Evolutionary conservation across 768 basidiomycete genomes (phyloP).

Genomic region (Tulasnella sp.): DNA sequence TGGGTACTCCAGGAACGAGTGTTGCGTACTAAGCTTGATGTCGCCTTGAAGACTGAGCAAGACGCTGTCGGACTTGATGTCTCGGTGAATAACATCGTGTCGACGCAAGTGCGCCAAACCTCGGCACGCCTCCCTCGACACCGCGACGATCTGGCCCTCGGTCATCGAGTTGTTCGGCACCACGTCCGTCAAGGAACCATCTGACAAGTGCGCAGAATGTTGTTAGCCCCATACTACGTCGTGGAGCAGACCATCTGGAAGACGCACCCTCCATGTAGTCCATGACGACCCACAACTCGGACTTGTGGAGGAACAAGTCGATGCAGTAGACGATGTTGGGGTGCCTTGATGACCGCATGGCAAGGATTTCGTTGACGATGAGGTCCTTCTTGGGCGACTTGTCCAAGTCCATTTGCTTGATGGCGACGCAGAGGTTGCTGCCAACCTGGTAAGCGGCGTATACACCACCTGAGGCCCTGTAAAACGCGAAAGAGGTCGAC

Average conservation of each 20-base stretch:
- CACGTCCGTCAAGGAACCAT: slow-evolving; percentile 87
- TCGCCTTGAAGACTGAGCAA: slow-evolving; percentile 90
- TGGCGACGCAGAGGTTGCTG: slow-evolving; percentile 90
- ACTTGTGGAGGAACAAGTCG: slow-evolving; percentile 92
- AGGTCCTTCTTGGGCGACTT: slow-evolving; percentile 99
- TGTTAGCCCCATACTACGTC: not conserved
- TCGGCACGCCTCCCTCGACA: slow-evolving; percentile 56
- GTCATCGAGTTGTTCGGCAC: slow-evolving; percentile 96
- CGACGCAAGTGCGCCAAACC: slow-evolving; percentile 93
- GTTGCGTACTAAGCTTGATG: slow-evolving; percentile 90
- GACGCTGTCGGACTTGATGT: slow-evolving; percentile 99
- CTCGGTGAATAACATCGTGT: slow-evolving; percentile 96
- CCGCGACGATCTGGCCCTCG: too few species aligned
- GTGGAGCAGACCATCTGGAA: too few species aligned
- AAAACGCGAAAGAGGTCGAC: not conserved
- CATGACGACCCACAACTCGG: slow-evolving; percentile 58
- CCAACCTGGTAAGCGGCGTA: slow-evolving; percentile 52
- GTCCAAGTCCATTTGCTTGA: slow-evolving; percentile 99
- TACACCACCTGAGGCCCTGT: slow-evolving; percentile 95
- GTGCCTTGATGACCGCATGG: slow-evolving; percentile 95
- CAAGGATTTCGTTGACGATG: slow-evolving; percentile 99
- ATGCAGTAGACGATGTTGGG: slow-evolving; percentile 99
- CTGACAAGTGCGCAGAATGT: not conserved
- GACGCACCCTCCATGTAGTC: slow-evolving; percentile 92
- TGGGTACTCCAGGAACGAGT: too few species aligned